These are phyloP conservation scores for Penicillium sumatraense DNA, from an alignment of 2,329 filamentous ascomycete species.

Conservation along the genomic window DNA sequence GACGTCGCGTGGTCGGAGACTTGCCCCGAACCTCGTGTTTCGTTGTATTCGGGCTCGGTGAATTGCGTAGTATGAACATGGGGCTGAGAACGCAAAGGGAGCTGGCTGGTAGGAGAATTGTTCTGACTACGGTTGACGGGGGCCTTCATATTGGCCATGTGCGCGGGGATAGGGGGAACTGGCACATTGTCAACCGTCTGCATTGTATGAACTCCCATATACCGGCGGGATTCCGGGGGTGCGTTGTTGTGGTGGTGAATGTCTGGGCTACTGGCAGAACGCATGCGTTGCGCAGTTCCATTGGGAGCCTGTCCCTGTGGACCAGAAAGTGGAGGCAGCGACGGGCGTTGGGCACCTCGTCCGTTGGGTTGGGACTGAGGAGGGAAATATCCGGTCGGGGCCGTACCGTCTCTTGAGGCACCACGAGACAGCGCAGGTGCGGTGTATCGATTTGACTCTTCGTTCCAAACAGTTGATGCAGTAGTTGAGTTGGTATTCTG, in stretches of 20 bases:
- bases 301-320: slow-evolving; percentile 56
- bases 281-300: slow-evolving; percentile 68
- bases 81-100: slow-evolving; percentile 65
- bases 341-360: slow-evolving; percentile 67
- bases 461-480: slow-evolving; percentile 59
- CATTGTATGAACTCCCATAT: slow-evolving; percentile 60
- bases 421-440: slow-evolving; percentile 83
- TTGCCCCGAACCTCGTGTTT: slow-evolving; percentile 31
- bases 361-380: slow-evolving; percentile 66
- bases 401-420: slow-evolving; percentile 76
- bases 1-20: slow-evolving; percentile 38
- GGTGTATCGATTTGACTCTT: slow-evolving; percentile 80
- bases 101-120: slow-evolving; percentile 73
- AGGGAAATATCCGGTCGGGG: slow-evolving; percentile 64
- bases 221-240: slow-evolving; percentile 51
- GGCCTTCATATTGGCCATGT: slow-evolving; percentile 63
- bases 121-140: slow-evolving; percentile 77
- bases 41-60: slow-evolving; percentile 46
- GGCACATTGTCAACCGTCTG: slow-evolving; percentile 63
- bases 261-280: slow-evolving; percentile 94
- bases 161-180: slow-evolving; percentile 76
- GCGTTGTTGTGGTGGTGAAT: slow-evolving; percentile 69
- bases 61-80: slow-evolving; percentile 47
- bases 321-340: slow-evolving; percentile 71
- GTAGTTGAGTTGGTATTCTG: slow-evolving; percentile 68